Conservation (phyloP, 805 yeast species). For the Myxozyma mucilagina region DNA sequence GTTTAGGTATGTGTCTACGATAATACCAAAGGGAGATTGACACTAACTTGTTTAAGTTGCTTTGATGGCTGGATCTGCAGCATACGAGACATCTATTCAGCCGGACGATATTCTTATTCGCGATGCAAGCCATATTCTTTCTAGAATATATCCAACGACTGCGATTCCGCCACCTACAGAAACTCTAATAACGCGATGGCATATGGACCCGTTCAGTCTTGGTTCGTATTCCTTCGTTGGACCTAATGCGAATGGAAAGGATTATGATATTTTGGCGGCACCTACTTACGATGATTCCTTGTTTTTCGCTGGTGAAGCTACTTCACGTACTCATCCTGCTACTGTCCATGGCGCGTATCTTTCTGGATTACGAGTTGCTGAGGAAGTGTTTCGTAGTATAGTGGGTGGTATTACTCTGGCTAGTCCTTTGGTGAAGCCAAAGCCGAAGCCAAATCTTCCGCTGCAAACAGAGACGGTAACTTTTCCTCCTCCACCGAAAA, state of each 20-base stretch:
- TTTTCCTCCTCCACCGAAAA: conserved; percentile 29
- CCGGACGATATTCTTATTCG: conserved; percentile 42
- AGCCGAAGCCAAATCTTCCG: conserved; percentile 16
- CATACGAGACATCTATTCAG: conserved; percentile 37
- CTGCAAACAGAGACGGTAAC: conserved; percentile 21
- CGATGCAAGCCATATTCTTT: conserved; percentile 38
- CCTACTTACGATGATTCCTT: conserved; percentile 41
- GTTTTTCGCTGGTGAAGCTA: conserved; percentile 49
- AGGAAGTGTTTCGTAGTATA: conserved; percentile 44
- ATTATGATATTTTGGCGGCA: conserved; percentile 45
- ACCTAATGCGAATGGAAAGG: conserved; percentile 46
- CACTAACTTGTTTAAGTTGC: conserved; percentile 36
- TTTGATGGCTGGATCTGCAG: conserved; percentile 44
- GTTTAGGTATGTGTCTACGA: conserved; percentile 34
- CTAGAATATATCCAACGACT: conserved; percentile 35
- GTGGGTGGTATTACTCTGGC: conserved; percentile 46
- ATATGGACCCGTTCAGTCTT: conserved; percentile 69
- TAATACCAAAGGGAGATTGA: neutral
- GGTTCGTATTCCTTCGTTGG: conserved; percentile 69
- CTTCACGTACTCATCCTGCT: conserved; percentile 45
- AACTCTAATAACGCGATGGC: conserved; percentile 67
- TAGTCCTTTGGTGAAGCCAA: conserved; percentile 38
- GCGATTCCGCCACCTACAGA: conserved; percentile 39
- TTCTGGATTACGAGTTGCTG: conserved; percentile 47
- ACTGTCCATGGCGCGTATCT: conserved; percentile 49